Evolutionary conservation across 306 rosid genomes (phyloP).

Genomic region (Abrus pulchellus): DNA sequence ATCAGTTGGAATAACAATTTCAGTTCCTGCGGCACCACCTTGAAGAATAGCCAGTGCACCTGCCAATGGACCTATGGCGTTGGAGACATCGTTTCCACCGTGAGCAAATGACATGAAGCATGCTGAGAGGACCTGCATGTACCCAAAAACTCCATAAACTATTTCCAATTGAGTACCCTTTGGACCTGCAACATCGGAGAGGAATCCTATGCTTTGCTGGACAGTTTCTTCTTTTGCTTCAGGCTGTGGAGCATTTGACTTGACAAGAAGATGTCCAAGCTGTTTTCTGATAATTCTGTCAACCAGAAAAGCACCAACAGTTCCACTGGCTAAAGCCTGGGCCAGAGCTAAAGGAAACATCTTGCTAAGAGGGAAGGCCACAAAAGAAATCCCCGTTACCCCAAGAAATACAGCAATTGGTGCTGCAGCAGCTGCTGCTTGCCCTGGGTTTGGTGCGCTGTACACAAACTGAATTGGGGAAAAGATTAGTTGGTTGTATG

Average conservation of each 20-base stretch:
- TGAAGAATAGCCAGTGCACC: conserved; percentile 92
- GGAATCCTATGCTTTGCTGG: conserved; percentile 72
- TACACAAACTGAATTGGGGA: conserved; percentile 77
- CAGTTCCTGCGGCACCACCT: conserved; percentile 63
- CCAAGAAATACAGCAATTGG: conserved; percentile 88
- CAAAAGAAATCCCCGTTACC: conserved; percentile 77
- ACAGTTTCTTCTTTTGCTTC: conserved; percentile 55
- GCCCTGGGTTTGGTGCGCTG: conserved; percentile 95
- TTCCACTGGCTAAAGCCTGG: conserved; percentile 80
- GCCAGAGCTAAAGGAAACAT: conserved; percentile 61
- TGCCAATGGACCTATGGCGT: conserved; percentile 95
- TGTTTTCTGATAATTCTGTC: conserved; percentile 76
- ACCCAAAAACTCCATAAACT: conserved; percentile 95
- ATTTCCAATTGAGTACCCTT: conserved; percentile 88
- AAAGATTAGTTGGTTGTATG: conserved; percentile 42
- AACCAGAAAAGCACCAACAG: conserved; percentile 73
- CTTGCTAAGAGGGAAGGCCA: conserved; percentile 83
- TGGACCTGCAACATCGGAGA: conserved; percentile 87
- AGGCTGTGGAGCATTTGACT: conserved; percentile 53
- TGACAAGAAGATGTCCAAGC: conserved; percentile 86
- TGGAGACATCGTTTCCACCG: conserved; percentile 98
- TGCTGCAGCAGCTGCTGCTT: conserved; percentile 97
- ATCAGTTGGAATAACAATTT: conserved; percentile 85
- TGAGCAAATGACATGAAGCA: conserved; percentile 99
- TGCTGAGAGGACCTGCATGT: conserved; percentile 96